A percentile compares a stretch with the other conserved stretches of the same genome.
These are phyloP conservation scores for Groenewaldozyma auringiensis DNA, from an alignment of 1,139 yeast species.

Conservation along the genomic window DNA sequence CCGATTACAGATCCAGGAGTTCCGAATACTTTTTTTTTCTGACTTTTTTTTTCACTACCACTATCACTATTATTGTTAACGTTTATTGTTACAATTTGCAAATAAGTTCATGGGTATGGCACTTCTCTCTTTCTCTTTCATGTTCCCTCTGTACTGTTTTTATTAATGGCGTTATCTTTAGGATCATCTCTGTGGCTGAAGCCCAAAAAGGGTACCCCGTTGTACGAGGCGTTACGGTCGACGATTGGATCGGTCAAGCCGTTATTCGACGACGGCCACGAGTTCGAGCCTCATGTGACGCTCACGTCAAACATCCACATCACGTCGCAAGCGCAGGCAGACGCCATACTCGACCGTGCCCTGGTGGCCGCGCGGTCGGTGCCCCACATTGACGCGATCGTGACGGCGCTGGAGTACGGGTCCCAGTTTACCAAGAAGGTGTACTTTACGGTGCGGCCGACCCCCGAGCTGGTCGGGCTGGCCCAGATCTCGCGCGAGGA, in stretches of 20 bases:
- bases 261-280: constrained; percentile 60
- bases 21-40: no score
- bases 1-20: no score
- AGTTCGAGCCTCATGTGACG: constrained; percentile 72
- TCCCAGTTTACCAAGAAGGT: constrained; percentile 53
- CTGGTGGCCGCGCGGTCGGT: constrained; percentile 48
- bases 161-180: no score
- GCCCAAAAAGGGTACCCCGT: constrained; percentile 50
- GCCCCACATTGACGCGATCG: constrained; percentile 26
- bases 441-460: constrained; percentile 47
- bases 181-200: constrained; percentile 67
- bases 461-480: constrained; percentile 54
- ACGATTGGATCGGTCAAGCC: constrained; percentile 60
- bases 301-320: constrained; percentile 54
- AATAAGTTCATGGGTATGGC: no score
- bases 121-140: no score
- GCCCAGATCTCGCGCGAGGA: constrained; percentile 65
- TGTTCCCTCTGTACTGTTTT: no score
- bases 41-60: no score
- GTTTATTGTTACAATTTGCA: no score
- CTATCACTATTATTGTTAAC: no score
- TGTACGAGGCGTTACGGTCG: constrained; percentile 51
- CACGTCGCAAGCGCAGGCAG: constrained; percentile 41
- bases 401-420: constrained; percentile 31
- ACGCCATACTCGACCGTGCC: constrained; percentile 55